Conservation (phyloP, 305 asterid species). For the Rubia occidens region DNA sequence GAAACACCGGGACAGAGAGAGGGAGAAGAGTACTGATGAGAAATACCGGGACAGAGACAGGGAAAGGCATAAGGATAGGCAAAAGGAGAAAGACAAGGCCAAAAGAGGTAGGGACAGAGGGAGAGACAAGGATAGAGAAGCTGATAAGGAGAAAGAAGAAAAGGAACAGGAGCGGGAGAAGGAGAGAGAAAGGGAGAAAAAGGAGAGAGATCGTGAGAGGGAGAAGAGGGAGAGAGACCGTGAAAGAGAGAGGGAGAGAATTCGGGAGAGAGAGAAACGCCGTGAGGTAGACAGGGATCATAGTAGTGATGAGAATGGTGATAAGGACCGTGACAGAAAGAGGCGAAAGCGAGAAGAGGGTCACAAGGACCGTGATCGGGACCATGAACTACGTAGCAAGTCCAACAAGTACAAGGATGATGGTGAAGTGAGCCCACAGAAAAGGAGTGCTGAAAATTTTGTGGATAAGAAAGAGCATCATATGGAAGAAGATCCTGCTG, state of each 20-base stretch:
- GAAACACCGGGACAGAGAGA: conserved; percentile 17
- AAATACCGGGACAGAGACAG: conserved; percentile 24
- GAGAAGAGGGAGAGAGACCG: conserved; percentile 16
- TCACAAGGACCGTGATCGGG: conserved; percentile 16
- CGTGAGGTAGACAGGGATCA: conserved; percentile 35
- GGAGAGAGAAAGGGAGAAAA: conserved; percentile 19
- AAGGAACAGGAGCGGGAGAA: conserved; percentile 26
- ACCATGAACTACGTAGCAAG: conserved; percentile 35
- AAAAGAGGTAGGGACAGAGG: conserved; percentile 24
- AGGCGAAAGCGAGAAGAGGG: conserved; percentile 52
- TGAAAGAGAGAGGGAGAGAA: conserved; percentile 17
- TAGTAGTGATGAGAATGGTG: conserved; percentile 52
- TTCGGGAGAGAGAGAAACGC: conserved; percentile 45
- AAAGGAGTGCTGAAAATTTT: conserved; percentile 34
- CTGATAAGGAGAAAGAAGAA: conserved; percentile 35
- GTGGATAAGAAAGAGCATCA: conserved; percentile 36
- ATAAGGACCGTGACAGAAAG: conserved; percentile 53
- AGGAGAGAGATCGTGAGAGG: conserved; percentile 19
- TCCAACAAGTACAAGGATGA: conserved; percentile 33
- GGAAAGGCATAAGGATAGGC: conserved; percentile 23
- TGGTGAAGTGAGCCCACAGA: conserved; percentile 37
- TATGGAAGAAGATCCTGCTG: conserved; percentile 72
- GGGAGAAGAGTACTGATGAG: conserved; percentile 24
- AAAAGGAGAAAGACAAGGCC: conserved; percentile 24
- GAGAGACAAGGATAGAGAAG: conserved; percentile 33